A percentile compares a stretch with the other conserved stretches of the same genome.
phyloP scores from a whole-genome alignment of 177 flowering plant species.

The Vitis hybrid region DNA sequence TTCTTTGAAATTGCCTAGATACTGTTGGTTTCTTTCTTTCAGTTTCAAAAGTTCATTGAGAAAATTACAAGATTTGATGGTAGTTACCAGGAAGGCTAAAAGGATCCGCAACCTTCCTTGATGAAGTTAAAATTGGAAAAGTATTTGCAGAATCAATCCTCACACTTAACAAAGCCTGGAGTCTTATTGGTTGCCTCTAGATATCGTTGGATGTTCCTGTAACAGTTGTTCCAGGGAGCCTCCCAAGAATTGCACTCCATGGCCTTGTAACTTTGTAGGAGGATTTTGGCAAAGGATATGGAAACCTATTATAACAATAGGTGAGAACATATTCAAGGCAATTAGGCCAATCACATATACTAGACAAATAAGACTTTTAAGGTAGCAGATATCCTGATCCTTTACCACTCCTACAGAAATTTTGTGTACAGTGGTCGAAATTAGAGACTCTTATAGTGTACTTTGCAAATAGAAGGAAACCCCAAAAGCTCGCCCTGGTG shows the following conservation, averaged over 20 bases:
- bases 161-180: slow-evolving; percentile 63
- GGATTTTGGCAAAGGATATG: slow-evolving; percentile 87
- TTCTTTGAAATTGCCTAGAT: too few relatives aligned
- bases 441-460: slow-evolving; percentile 56
- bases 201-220: slow-evolving; percentile 81
- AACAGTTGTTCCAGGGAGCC: slow-evolving; percentile 65
- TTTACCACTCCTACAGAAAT: slow-evolving; percentile 28
- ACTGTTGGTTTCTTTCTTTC: too few relatives aligned
- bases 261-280: slow-evolving; percentile 91
- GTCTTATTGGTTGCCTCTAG: slow-evolving; percentile 62
- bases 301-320: slow-evolving; percentile 46
- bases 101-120: slow-evolving; percentile 65
- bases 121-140: slow-evolving; percentile 70
- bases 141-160: slow-evolving; percentile 89
- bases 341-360: background rate
- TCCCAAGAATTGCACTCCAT: slow-evolving; percentile 80
- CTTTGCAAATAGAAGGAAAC: slow-evolving; percentile 76
- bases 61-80: too few relatives aligned
- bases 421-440: background rate
- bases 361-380: background rate
- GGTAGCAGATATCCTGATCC: background rate
- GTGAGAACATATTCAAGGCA: background rate
- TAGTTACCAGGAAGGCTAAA: background rate
- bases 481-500: slow-evolving; percentile 60
- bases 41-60: too few relatives aligned